Conservation (phyloP, 2,329 filamentous ascomycete species). For the Ceratocystis lukuohia region DNA sequence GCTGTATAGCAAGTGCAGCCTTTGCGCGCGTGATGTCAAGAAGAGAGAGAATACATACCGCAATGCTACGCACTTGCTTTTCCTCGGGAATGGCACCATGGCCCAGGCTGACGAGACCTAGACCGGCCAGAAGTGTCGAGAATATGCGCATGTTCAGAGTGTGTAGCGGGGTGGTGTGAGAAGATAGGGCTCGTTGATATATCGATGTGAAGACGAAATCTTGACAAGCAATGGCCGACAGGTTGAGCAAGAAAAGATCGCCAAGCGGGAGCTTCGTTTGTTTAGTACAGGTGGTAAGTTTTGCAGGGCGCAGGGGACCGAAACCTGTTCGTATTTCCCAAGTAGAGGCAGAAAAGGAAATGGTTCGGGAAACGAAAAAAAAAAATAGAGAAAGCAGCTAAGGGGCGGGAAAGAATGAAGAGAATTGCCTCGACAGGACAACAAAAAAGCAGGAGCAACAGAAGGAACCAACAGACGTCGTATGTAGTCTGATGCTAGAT, state of each 20-base stretch:
- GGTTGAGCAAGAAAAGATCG: neutral
- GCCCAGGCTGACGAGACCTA: constrained; percentile 14
- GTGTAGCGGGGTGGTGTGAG: neutral
- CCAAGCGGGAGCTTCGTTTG: neutral
- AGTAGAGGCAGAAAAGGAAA: neutral
- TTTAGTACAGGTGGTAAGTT: constrained; percentile 5
- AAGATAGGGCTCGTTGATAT: neutral
- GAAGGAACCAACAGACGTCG: neutral
- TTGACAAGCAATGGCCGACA: neutral
- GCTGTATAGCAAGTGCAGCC: neutral
- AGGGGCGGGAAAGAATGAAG: neutral
- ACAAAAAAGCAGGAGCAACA: neutral
- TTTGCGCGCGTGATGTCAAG: neutral
- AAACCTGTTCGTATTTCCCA: constrained; percentile 2
- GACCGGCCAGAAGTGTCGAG: constrained; percentile 18
- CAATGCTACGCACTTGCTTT: constrained; percentile 21
- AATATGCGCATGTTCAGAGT: constrained; percentile 17
- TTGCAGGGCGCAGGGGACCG: constrained; percentile 1
- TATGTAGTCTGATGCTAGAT: neutral
- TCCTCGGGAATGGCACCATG: constrained; percentile 16
- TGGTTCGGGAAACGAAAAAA: neutral
- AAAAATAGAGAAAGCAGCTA: neutral
- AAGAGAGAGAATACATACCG: constrained; percentile 19
- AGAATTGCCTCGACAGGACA: neutral
- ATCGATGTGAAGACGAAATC: neutral